phyloP scores from a whole-genome alignment of 2,329 filamentous ascomycete genomes.

The Truncatella angustata region DNA sequence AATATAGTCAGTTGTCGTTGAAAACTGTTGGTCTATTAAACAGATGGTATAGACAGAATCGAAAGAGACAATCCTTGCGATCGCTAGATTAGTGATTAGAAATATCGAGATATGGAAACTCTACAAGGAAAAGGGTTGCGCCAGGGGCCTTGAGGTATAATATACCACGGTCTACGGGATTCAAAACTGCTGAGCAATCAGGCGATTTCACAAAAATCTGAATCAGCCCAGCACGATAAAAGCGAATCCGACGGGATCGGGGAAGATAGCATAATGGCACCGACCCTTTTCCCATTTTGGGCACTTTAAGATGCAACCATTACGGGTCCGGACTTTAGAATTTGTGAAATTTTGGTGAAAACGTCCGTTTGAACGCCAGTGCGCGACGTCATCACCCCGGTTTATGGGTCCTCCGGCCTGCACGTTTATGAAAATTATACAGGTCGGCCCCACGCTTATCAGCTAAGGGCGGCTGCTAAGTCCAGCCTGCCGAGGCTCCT shows the following conservation, averaged over 20 bases:
- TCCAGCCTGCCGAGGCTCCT: background rate
- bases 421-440: slow-evolving; percentile 1
- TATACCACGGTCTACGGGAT: no score
- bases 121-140: no score
- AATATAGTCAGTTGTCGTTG: no score
- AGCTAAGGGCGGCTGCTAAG: background rate
- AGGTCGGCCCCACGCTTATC: background rate
- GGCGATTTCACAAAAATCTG: no score
- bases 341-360: background rate
- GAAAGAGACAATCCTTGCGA: no score
- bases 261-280: background rate
- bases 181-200: no score
- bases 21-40: no score
- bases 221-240: background rate
- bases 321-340: background rate
- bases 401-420: background rate
- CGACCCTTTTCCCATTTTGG: background rate
- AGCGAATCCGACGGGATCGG: background rate
- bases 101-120: no score
- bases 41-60: no score
- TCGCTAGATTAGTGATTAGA: no score
- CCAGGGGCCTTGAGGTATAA: no score
- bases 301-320: no score
- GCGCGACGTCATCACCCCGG: slow-evolving; percentile 3
- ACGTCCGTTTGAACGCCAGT: background rate